A percentile compares a stretch with the other conserved stretches of the same genome.
These are phyloP conservation scores for Metarhizium rileyi DNA, from an alignment of 2,329 filamentous ascomycete species.

Conservation along the genomic window DNA sequence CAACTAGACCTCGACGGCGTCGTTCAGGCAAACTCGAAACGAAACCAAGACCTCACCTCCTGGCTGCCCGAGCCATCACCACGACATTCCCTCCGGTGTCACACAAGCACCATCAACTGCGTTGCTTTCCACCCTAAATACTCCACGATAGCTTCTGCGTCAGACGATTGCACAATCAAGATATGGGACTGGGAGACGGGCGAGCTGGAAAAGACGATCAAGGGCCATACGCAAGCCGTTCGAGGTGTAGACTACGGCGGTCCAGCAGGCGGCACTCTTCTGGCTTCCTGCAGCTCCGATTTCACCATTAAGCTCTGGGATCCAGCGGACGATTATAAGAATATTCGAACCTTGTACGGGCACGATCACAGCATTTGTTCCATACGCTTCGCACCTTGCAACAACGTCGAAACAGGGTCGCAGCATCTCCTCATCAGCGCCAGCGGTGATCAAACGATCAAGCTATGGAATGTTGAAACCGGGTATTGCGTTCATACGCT, in stretches of 20 bases:
- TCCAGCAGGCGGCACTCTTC: constrained; percentile 42
- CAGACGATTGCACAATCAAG: constrained; percentile 88
- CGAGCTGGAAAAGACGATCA: constrained; percentile 80
- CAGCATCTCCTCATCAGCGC: constrained; percentile 68
- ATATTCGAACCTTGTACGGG: constrained; percentile 80
- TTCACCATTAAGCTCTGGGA: constrained; percentile 95
- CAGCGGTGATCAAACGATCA: constrained; percentile 73
- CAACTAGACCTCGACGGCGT: constrained; percentile 78
- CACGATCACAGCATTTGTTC: constrained; percentile 89
- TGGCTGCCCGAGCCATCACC: constrained; percentile 83
- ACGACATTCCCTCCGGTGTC: constrained; percentile 72
- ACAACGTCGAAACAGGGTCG: constrained; percentile 18
- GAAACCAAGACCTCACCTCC: constrained; percentile 71
- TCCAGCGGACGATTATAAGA: constrained; percentile 86
- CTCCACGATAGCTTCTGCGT: constrained; percentile 83
- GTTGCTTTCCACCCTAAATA: constrained; percentile 93
- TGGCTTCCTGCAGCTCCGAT: constrained; percentile 70
- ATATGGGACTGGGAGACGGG: constrained; percentile 97
- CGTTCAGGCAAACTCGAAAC: constrained; percentile 64
- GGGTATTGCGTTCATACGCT: constrained; percentile 91
- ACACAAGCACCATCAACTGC: constrained; percentile 71
- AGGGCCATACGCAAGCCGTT: constrained; percentile 83
- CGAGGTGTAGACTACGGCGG: constrained; percentile 86
- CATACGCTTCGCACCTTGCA: constrained; percentile 79
- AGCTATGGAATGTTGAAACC: constrained; percentile 88